phyloP scores from a whole-genome alignment of 129 eudicot species.

The carrot (Daucus carota) region DNA sequence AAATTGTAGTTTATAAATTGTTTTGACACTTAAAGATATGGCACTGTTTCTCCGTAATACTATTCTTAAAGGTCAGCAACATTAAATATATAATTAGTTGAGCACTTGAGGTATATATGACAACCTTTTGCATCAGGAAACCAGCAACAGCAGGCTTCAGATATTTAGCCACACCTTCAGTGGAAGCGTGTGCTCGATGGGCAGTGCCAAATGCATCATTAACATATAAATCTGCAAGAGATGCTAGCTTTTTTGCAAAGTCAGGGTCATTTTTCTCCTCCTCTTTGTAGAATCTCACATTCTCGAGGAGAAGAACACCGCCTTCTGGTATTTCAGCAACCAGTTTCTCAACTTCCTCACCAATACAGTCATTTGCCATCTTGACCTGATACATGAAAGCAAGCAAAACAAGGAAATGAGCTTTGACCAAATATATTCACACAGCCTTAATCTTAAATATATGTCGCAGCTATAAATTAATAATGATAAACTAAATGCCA shows the following conservation, averaged over 20 bases:
- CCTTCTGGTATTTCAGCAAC: slow-evolving; percentile 77
- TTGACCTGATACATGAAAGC: slow-evolving; percentile 43
- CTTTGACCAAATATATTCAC: neutral
- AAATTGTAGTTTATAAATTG: neutral
- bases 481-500: neutral
- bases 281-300: slow-evolving; percentile 83
- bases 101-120: neutral
- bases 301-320: slow-evolving; percentile 86
- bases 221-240: slow-evolving; percentile 76
- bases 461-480: neutral
- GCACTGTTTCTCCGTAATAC: neutral
- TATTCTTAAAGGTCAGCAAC: neutral
- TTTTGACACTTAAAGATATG: neutral
- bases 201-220: slow-evolving; percentile 99
- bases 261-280: slow-evolving; percentile 96
- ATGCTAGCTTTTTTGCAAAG: slow-evolving; percentile 82
- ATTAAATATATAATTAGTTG: neutral
- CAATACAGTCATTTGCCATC: slow-evolving; percentile 87
- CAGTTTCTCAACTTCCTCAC: slow-evolving; percentile 77
- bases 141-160: slow-evolving; percentile 92
- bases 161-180: slow-evolving; percentile 87
- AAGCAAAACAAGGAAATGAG: neutral
- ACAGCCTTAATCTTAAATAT: neutral
- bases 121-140: slow-evolving; percentile 90
- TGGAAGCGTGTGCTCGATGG: slow-evolving; percentile 96